Percentiles rank a stretch among this genome's conserved stretches.
phyloP scores from a whole-genome alignment of 345 rosid species.

The Gossypium australe region DNA sequence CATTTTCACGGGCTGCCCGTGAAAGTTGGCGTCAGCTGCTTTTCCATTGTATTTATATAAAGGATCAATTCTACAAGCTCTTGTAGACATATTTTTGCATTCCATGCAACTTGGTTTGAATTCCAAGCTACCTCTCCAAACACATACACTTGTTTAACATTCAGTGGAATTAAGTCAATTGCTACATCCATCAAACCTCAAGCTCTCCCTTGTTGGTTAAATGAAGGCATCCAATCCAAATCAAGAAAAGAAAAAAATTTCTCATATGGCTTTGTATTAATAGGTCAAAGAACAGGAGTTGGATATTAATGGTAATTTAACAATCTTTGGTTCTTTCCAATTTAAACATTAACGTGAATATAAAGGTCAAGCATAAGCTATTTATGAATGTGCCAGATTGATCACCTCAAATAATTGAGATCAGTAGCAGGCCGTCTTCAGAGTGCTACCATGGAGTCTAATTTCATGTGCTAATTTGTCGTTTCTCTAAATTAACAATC shows the following conservation, averaged over 20 bases:
- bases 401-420: slow-evolving; percentile 23
- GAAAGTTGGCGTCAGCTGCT: neutral
- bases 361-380: too few species aligned
- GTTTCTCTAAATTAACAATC: slow-evolving; percentile 10
- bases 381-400: neutral
- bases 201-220: too few species aligned
- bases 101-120: too few species aligned
- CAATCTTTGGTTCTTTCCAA: neutral
- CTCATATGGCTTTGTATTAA: neutral
- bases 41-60: neutral
- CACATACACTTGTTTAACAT: too few species aligned
- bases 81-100: too few species aligned
- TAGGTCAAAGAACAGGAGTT: slow-evolving; percentile 1
- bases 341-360: slow-evolving; percentile 9
- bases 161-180: neutral
- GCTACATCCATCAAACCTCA: too few species aligned
- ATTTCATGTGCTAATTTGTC: slow-evolving; percentile 27
- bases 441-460: slow-evolving; percentile 21
- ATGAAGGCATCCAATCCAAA: too few species aligned
- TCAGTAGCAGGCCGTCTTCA: slow-evolving; percentile 14
- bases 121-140: too few species aligned
- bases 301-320: neutral
- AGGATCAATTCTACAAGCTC: too few species aligned
- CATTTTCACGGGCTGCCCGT: neutral
- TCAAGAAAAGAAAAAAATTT: neutral